Base-by-base conservation (phyloP, 2,329 filamentous ascomycete species). In the Trichophaea hybrida region DNA sequence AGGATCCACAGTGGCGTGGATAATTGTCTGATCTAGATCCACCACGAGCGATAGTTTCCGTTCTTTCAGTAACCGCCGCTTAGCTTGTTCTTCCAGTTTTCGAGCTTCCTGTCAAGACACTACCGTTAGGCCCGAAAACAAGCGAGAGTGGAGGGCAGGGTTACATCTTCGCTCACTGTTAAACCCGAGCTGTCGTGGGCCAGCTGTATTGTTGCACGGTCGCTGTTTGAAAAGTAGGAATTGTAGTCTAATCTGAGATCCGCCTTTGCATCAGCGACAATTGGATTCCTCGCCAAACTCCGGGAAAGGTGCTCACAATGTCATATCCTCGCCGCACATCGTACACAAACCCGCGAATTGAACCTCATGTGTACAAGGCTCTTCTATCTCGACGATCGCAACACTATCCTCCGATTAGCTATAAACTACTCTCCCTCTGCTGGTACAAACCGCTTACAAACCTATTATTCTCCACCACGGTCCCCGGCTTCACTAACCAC, bases 21-120 rank as follows among this genome's bases (percentile, higher is more conserved):
- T 98, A 69, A 98, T 93, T 59, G 93, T 98, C 75, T 97, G 91
- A 71, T 98, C 93, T 58, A 98, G 77, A 77, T 98, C 93, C 67
- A 98, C 93, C 32, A 98, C 93, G 49, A 98, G 78, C 50, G 87
- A 94, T 49, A 98, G 79, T 74, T 94, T 95, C 67, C 85, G 82
- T 63, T 85, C 81, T 61, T 83, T 78, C 48, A 98, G 76, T 46
- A 98, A 77, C 17, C 91, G 83, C 62, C 83, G 80, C 75, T 96
- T 94, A 12, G 88, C 80, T 67, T 94, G 86, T 70, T 90, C 83
- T 73, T 97, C 91, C 59, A 87, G 84, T 65, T 82, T 83, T 53
- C 81, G 81, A 12, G 93, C 93, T 70, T 94, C 87, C 67, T 69
- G 54, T 52, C 31, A 33, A 55, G 40, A 33, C 34, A 37, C 12